Percentiles rank a stretch among this genome's conserved stretches.
phyloP scores from a whole-genome alignment of 1,139 yeast species.

The Taphrina flavorubra region DNA sequence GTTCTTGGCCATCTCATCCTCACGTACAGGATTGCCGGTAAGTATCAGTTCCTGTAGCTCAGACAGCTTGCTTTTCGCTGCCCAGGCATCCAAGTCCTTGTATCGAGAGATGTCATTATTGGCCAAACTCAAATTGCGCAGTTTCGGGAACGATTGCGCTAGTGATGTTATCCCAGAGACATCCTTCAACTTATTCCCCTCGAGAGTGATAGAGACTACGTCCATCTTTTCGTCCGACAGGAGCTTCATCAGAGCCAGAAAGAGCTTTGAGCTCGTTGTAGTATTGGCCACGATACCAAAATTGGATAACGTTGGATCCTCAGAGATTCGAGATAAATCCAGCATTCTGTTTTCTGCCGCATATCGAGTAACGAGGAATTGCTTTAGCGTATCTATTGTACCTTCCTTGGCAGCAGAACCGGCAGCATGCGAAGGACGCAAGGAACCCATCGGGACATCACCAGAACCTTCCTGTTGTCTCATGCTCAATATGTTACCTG shows the following conservation, averaged over 20 bases:
- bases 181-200: constrained; percentile 71
- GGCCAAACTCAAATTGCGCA: constrained; percentile 78
- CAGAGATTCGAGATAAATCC: constrained; percentile 69
- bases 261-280: constrained; percentile 61
- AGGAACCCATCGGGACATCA: constrained; percentile 15
- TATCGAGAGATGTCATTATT: constrained; percentile 69
- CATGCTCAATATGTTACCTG: constrained; percentile 64
- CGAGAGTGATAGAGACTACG: constrained; percentile 77
- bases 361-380: constrained; percentile 70
- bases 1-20: constrained; percentile 47
- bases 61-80: constrained; percentile 67
- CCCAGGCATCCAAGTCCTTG: constrained; percentile 72
- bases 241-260: constrained; percentile 87
- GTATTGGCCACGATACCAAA: constrained; percentile 71
- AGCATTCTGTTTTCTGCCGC: constrained; percentile 68
- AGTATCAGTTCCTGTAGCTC: constrained; percentile 75
- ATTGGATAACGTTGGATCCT: constrained; percentile 66
- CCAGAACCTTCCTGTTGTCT: constrained; percentile 46
- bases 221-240: constrained; percentile 59
- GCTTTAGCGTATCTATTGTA: constrained; percentile 68
- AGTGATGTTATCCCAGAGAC: constrained; percentile 67
- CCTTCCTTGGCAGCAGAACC: constrained; percentile 46
- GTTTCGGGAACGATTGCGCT: constrained; percentile 73
- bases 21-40: constrained; percentile 72
- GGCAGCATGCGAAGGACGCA: constrained; percentile 31